phyloP scores from a whole-genome alignment of 2,329 filamentous ascomycete genomes.

The Fusarium chaquense region DNA sequence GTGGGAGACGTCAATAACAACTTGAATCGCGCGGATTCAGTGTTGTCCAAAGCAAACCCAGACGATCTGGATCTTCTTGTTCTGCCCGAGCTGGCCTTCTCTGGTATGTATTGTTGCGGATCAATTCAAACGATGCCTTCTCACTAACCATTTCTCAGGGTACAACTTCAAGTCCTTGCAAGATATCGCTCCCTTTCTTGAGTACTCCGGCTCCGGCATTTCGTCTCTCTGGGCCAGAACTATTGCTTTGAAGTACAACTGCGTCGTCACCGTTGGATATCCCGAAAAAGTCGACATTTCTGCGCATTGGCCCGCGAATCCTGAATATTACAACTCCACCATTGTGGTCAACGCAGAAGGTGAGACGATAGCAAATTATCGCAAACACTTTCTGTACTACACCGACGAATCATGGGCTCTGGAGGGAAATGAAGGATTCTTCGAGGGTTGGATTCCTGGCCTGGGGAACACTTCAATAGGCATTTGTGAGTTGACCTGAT shows the following conservation, averaged over 20 bases:
- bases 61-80: constrained; percentile 76
- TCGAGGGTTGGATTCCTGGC: constrained; percentile 56
- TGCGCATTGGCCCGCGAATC: constrained; percentile 61
- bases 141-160: constrained; percentile 58
- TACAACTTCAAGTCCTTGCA: constrained; percentile 81
- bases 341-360: constrained; percentile 69
- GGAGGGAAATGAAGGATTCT: constrained; percentile 67
- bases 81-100: constrained; percentile 81
- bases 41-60: constrained; percentile 66
- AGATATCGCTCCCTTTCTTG: constrained; percentile 76
- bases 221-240: constrained; percentile 78
- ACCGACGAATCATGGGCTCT: constrained; percentile 73
- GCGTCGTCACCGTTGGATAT: constrained; percentile 78
- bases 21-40: constrained; percentile 51
- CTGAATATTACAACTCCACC: constrained; percentile 67
- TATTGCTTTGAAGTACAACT: constrained; percentile 74
- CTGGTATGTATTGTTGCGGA: constrained; percentile 60
- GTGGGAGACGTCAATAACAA: constrained; percentile 79
- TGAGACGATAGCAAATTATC: constrained; percentile 70
- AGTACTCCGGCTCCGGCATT: constrained; percentile 73
- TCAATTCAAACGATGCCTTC: too few relatives aligned
- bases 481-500: constrained; percentile 59
- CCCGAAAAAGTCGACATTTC: constrained; percentile 73
- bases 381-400: constrained; percentile 70
- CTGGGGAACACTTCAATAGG: constrained; percentile 68